Conservation (phyloP, 2,329 filamentous ascomycete genomes). For the Ophiostoma sp. region DNA sequence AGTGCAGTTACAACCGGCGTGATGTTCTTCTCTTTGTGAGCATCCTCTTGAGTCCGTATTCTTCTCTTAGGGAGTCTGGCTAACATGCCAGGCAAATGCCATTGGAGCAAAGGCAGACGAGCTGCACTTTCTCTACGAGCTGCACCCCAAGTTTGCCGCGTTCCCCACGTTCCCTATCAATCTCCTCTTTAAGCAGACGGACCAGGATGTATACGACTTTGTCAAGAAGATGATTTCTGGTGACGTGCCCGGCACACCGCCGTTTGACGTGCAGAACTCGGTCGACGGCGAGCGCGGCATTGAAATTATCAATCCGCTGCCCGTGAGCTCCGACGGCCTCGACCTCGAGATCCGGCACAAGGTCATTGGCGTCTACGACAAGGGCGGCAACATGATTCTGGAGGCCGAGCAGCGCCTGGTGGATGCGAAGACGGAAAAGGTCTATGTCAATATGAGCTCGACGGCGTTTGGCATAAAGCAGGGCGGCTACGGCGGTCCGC, state of each 20-base stretch:
- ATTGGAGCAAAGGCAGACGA: constrained; percentile 38
- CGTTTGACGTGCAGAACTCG: constrained; percentile 38
- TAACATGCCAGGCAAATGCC: constrained; percentile 33
- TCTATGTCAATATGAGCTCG: constrained; percentile 37
- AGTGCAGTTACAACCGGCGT: constrained; percentile 40
- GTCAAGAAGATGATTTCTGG: constrained; percentile 34
- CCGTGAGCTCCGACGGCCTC: constrained; percentile 34
- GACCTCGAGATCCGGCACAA: constrained; percentile 38
- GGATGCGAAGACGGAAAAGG: constrained; percentile 36
- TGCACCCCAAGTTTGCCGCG: constrained; percentile 39
- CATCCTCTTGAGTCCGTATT: not conserved
- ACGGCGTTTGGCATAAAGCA: constrained; percentile 43
- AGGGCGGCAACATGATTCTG: constrained; percentile 40
- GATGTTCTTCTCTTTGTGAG: constrained; percentile 40
- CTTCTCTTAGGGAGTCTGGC: not conserved
- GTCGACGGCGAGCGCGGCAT: constrained; percentile 41
- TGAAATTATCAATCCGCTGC: constrained; percentile 36
- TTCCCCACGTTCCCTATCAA: constrained; percentile 46
- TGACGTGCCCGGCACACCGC: constrained; percentile 37
- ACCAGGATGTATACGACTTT: constrained; percentile 42
- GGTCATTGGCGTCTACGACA: constrained; percentile 43
- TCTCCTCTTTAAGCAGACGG: constrained; percentile 41
- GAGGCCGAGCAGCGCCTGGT: constrained; percentile 38
- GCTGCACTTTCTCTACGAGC: constrained; percentile 42
- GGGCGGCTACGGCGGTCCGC: constrained; percentile 41